phyloP scores from a whole-genome alignment of 2,329 filamentous ascomycete genomes.

The Aspergillus melleus region DNA sequence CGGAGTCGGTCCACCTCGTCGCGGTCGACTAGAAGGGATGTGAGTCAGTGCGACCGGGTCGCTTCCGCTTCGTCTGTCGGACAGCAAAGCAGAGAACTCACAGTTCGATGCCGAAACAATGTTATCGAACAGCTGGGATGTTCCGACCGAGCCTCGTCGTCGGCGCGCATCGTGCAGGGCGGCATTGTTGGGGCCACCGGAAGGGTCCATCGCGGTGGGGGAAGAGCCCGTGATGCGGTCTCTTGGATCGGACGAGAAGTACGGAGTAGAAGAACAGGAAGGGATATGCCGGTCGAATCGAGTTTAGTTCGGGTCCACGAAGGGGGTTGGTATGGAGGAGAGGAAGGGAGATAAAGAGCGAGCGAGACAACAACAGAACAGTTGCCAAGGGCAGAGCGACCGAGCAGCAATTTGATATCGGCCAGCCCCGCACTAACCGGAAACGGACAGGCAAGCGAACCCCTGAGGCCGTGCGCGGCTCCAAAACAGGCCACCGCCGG shows the following conservation, averaged over 20 bases:
- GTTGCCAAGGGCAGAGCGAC: conserved; percentile 16
- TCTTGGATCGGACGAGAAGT: not conserved
- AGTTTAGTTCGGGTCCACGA: not conserved
- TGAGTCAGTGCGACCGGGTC: not conserved
- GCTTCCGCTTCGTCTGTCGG: not conserved
- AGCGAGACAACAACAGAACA: conserved; percentile 7
- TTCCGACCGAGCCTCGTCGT: conserved; percentile 48
- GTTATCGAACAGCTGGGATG: conserved; percentile 78
- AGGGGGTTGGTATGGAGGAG: not conserved
- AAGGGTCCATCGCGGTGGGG: conserved; percentile 32
- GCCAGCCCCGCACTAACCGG: conserved; percentile 44
- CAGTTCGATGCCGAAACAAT: conserved; percentile 97
- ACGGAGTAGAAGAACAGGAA: too few relatives aligned
- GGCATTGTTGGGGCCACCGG: conserved; percentile 42
- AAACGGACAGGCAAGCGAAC: conserved; percentile 42
- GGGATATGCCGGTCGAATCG: too few relatives aligned
- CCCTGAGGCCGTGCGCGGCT: conserved; percentile 44
- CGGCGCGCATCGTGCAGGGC: conserved; percentile 47
- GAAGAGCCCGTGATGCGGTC: not conserved
- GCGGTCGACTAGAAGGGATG: conserved; percentile 73
- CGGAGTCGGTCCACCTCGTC: conserved; percentile 94
- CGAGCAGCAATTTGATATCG: conserved; percentile 41
- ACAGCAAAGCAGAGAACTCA: conserved; percentile 47
- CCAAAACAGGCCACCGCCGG: conserved; percentile 43
- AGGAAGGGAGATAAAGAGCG: not conserved